These are phyloP conservation scores for Oryza coarctata DNA, from an alignment of 176 grass and related monocot species.

Conservation along the genomic window DNA sequence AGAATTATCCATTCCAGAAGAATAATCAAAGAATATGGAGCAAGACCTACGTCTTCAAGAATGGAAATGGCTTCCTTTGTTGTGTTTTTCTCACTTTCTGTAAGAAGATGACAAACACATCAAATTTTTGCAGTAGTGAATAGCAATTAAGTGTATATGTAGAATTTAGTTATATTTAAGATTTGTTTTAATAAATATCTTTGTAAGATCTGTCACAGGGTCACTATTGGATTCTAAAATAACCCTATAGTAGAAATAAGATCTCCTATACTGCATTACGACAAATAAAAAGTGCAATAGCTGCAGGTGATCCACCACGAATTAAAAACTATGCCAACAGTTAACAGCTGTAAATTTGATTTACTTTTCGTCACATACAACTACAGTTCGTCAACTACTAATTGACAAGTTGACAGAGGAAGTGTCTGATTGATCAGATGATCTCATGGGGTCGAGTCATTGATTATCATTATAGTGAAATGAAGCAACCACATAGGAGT, in stretches of 20 bases:
- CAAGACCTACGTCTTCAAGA: constrained; percentile 62
- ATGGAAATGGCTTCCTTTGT: constrained; percentile 91
- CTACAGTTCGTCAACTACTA: not conserved
- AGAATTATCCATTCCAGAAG: constrained; percentile 13
- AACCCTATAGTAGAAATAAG: not conserved
- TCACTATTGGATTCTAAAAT: not conserved
- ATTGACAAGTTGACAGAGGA: no score
- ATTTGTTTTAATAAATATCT: not conserved
- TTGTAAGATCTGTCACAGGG: not conserved
- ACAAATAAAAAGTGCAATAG: not conserved
- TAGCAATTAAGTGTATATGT: not conserved
- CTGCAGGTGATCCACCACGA: not conserved
- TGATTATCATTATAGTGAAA: not conserved
- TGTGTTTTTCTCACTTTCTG: constrained; percentile 95
- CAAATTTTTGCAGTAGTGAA: constrained; percentile 22
- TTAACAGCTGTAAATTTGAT: not conserved
- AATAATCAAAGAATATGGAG: constrained; percentile 30
- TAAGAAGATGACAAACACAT: constrained; percentile 22
- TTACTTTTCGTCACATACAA: not conserved
- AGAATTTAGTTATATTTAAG: not conserved
- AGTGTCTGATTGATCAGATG: no score
- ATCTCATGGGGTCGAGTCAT: not conserved
- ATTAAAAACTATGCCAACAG: not conserved
- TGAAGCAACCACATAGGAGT: not conserved
- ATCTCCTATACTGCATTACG: not conserved